Evolutionary conservation across 129 eudicot species (phyloP).

Genomic region (Lactuca saligna): DNA sequence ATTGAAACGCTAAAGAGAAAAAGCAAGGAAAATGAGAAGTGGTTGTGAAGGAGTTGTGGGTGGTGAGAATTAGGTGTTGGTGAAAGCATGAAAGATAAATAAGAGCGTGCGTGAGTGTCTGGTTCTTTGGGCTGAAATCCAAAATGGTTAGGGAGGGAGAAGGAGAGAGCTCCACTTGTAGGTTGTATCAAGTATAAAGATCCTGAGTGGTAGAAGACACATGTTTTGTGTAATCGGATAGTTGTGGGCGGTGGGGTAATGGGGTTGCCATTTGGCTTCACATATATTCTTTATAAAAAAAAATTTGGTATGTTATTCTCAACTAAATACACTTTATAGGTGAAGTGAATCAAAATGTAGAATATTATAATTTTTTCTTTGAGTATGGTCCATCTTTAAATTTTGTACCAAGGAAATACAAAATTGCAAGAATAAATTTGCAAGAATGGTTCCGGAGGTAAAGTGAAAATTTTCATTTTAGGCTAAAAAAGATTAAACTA

Average conservation of each 20-base stretch:
- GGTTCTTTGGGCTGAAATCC: background rate
- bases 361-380: no score
- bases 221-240: slow-evolving; percentile 13
- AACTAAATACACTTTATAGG: background rate
- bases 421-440: no score
- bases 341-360: background rate
- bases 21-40: slow-evolving; percentile 8
- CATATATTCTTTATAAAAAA: background rate
- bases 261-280: background rate
- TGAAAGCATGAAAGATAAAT: slow-evolving; percentile 19
- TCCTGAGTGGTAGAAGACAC: background rate
- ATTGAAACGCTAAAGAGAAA: slow-evolving; percentile 16
- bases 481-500: no score
- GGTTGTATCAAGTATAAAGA: slow-evolving; percentile 2
- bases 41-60: slow-evolving; percentile 26
- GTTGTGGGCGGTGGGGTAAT: slow-evolving; percentile 14
- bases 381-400: no score
- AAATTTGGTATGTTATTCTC: background rate
- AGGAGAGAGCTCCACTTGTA: slow-evolving; percentile 35
- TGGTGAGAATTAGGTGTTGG: slow-evolving; percentile 37
- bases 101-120: slow-evolving; percentile 20
- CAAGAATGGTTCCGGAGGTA: no score
- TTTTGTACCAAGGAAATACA: no score
- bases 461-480: no score
- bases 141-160: slow-evolving; percentile 14